Evolutionary conservation across 768 basidiomycete species (phyloP).

Genomic region (Nidularia pulvinata): DNA sequence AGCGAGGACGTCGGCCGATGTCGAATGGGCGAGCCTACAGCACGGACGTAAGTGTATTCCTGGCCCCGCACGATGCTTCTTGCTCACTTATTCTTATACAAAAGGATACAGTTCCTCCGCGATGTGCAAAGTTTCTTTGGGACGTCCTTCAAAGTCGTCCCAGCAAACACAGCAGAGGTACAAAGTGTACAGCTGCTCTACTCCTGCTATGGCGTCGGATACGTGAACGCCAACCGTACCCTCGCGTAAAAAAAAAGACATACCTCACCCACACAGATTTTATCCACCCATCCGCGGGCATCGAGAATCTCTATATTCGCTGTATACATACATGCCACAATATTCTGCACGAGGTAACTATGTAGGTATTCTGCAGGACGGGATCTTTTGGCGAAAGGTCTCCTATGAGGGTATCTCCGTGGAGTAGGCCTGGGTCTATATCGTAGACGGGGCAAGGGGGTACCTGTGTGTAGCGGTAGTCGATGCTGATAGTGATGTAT

Average conservation of each 20-base stretch:
- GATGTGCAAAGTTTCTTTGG: conserved; percentile 86
- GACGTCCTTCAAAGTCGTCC: conserved; percentile 88
- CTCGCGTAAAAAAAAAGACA: conserved; percentile 46
- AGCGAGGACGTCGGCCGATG: conserved; percentile 96
- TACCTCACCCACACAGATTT: not conserved
- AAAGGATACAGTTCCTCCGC: conserved; percentile 88
- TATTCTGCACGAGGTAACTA: no score
- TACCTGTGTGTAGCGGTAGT: no score
- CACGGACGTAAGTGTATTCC: conserved; percentile 64
- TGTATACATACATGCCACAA: no score
- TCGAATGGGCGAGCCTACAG: conserved; percentile 81
- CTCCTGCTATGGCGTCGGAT: conserved; percentile 92
- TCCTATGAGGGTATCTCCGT: no score
- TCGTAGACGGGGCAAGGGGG: no score
- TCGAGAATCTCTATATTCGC: no score
- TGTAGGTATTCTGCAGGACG: no score
- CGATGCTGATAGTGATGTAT: no score
- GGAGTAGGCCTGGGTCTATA: no score
- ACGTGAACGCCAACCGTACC: conserved; percentile 84
- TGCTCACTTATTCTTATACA: conserved; percentile 7
- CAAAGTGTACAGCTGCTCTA: conserved; percentile 67
- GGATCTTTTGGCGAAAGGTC: no score
- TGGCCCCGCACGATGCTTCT: not conserved
- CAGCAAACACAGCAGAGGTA: conserved; percentile 51
- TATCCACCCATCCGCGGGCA: no score